Base-by-base conservation (phyloP, 2,329 filamentous ascomycete species). In the Neonectria magnoliae region DNA sequence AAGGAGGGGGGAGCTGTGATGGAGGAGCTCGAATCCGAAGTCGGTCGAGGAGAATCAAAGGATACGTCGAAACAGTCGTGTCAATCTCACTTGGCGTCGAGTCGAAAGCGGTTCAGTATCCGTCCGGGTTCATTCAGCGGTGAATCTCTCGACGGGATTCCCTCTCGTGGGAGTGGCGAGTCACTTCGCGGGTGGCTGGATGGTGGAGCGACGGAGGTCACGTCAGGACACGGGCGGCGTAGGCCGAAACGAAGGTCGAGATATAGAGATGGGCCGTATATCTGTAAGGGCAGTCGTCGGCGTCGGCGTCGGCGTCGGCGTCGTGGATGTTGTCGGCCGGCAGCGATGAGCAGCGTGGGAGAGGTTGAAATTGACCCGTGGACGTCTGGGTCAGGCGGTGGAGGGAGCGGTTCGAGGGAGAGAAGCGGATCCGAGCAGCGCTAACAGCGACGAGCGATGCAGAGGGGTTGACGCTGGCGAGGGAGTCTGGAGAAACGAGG, bases 341-440 rank as follows among this genome's bases (percentile, higher is more conserved):
- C 60, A 68, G 62, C 60, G 64, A 69, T 66, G 66, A 68, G 54
- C 68, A 63, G 53, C 61, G 45, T 62, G 53, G 38, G 63, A 22
- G 52, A 33, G 57, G 66, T 56, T 57, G 60, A 66, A 63, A 69
- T 70, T 57, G 55, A 54, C 48, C 25, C 25, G 25, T 25, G 25
- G 25, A 25, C 25, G 62, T 53, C 64, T 70, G 58, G 63, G 65
- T 65, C 70, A 63, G 71, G 71, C 70, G 71, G 71, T 73, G 70
- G 71, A 72, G 70, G 70, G 62, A 72, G 70, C 71, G 60, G 66
- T 71, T 68, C 65, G 72, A 70, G 71, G 70, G 70, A 64, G 57
- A 62, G 63, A 60, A 69, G 62, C 68, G 59, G 67, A 71, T 71
- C 70, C 67, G 64, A 59, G 61, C 70, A 64, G 65, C 59, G 51